Evolutionary conservation across 768 basidiomycete genomes (phyloP).

Genomic region (Gloeopeniophorella convolvens): DNA sequence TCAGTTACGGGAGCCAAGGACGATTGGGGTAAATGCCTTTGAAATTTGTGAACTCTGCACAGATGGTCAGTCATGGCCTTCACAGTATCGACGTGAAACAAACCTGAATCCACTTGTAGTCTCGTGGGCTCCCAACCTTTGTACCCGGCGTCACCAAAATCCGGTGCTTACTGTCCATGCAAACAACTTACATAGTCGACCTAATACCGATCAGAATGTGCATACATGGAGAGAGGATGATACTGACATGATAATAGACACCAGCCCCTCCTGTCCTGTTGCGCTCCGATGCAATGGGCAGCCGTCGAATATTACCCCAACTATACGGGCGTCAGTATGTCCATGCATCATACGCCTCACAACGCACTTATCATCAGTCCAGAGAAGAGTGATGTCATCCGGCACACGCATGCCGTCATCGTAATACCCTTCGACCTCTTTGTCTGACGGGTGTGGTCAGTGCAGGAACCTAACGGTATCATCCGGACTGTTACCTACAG

Average conservation of each 20-base stretch:
- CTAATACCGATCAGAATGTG: slow-evolving; percentile 22
- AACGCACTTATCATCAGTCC: slow-evolving; percentile 65
- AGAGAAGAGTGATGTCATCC: slow-evolving; percentile 59
- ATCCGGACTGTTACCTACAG: slow-evolving; percentile 32
- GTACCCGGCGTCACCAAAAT: background rate
- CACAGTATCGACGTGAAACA: slow-evolving; percentile 17
- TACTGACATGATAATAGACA: slow-evolving; percentile 57
- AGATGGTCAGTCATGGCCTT: background rate
- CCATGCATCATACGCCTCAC: background rate
- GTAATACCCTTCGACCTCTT: slow-evolving; percentile 64
- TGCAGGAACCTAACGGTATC: too few species aligned
- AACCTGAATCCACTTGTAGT: slow-evolving; percentile 70
- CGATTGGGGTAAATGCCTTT: slow-evolving; percentile 30
- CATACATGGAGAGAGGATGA: slow-evolving; percentile 21
- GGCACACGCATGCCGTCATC: slow-evolving; percentile 55
- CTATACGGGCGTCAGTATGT: slow-evolving; percentile 27
- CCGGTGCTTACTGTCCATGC: background rate
- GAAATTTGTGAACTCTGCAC: slow-evolving; percentile 47
- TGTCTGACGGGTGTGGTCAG: too few species aligned
- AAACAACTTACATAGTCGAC: slow-evolving; percentile 38
- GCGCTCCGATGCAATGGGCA: slow-evolving; percentile 45
- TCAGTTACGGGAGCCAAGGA: too few species aligned
- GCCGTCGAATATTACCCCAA: slow-evolving; percentile 66
- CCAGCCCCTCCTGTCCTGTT: slow-evolving; percentile 63
- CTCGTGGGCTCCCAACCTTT: slow-evolving; percentile 55